Evolutionary conservation across 768 basidiomycete genomes (phyloP), one percentile per base, ranked within the genome.

Genomic region (Boletus barrowsii): DNA sequence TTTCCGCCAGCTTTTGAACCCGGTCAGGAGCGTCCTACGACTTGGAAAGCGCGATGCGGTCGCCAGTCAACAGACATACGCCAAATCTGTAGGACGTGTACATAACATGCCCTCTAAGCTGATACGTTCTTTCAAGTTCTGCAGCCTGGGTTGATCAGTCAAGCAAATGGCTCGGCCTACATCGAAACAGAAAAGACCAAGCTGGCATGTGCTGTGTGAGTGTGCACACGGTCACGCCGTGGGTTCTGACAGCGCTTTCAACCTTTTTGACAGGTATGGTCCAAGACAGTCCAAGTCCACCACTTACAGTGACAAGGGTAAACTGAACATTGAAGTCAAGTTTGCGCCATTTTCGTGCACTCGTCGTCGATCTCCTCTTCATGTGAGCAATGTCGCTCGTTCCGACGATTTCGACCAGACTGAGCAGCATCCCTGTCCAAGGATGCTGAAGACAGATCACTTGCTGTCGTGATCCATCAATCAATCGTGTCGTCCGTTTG

Each of bases 131-230:
- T 41, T 44, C 51, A 59, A 99, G 95, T 91, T 72, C 74, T 99
- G 45, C 87, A 94, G 67, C 84, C 92, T 29, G 93, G 94, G 10
- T 75, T 98, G 14, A 93, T 97, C 50, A 88, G 75, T 57, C 93
- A 97, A 72, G 96, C 97, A 1, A 95, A 93, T 66, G 97, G 97
- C 2, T 97, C 94, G 17, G 94, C 93, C 11, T 99, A 98, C 67
- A 90, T 99, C 62, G 97, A 99, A 73, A 89, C 88, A 1, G 88
- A 90, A 53, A 81, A 81, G 51, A 90, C 91, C 0, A 99, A 99
- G 74, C 84, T 99, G 58, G 94, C 93, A 5, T 97, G 93, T 68
- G 93, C 97, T 40, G 91, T 98, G 95, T 98, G 62, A 64, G 89
- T 80, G 6, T 7, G n/a, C 17, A 20, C 29, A 11, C 30, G 40